Percentiles rank a stretch among this genome's conserved stretches.
phyloP scores from a whole-genome alignment of 345 rosid species.

The Salix arbutifolia region DNA sequence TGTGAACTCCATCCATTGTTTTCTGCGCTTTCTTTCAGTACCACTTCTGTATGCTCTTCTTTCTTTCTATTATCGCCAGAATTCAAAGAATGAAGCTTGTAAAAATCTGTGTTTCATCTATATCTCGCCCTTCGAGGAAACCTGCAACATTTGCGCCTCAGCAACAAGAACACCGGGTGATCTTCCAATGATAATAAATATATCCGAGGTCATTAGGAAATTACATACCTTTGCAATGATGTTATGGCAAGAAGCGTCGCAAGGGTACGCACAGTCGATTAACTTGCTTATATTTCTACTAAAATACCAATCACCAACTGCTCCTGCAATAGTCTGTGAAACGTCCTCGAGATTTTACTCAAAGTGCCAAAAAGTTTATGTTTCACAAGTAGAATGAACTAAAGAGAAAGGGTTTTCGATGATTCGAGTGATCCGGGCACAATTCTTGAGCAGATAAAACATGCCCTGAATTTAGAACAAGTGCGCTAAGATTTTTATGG shows the following conservation, averaged over 20 bases:
- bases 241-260: conserved; percentile 67
- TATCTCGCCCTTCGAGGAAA: background rate
- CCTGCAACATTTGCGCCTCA: conserved; percentile 15
- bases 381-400: background rate
- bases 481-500: background rate
- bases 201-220: background rate
- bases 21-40: background rate
- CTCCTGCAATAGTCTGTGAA: conserved; percentile 66
- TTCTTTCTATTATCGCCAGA: background rate
- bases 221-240: conserved; percentile 33
- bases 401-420: background rate
- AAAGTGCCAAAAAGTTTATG: background rate
- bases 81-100: background rate
- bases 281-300: conserved; percentile 48
- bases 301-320: conserved; percentile 94
- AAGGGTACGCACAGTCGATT: conserved; percentile 78
- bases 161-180: background rate
- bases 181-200: background rate
- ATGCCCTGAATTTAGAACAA: background rate
- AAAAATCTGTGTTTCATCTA: background rate
- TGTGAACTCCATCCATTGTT: background rate
- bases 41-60: background rate
- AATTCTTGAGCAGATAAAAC: background rate
- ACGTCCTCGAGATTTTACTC: background rate
- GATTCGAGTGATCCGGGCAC: background rate